Evolutionary conservation across 192 early-diverging fungal genomes (phyloP), one percentile per base, ranked within the genome.

Genomic region (Thamnidium elegans): DNA sequence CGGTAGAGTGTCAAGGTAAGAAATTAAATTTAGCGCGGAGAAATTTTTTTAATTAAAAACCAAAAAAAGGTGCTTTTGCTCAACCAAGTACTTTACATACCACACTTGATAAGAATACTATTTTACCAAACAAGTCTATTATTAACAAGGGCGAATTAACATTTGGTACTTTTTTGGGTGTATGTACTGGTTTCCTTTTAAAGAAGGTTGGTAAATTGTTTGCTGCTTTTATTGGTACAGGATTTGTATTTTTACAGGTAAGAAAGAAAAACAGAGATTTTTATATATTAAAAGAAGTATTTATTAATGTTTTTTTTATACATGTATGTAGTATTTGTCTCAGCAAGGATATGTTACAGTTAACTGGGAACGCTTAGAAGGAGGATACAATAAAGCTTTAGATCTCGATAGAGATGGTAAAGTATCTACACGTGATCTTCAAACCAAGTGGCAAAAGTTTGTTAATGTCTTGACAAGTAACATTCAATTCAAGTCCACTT

Each of bases 401-500:
- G 81, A 77, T 71, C 44, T 63, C 3, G 79, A 78, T 39, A 9
- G 46, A 15, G 76, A 83, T 66, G 81, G 81, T 3, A 65, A 64
- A 14, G 77, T 80, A 1, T 80, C 76, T 0, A 31, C 30, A 32
- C 62, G 58, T 3, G 74, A 80, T 55, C 50, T 70, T 7, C 65
- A 64, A 36, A 65, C 67, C 34, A 75, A 64, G 11, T 74, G 75
- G 65, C 34, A 70, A 13, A 59, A 54, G 20, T 48, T 80, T 20
- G 62, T 76, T 13, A 63, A 55, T 8, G 26, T 83, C 8, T 65
- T 83, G 64, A 83, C 81, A 15, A 50, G 46, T 2, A 78, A 80
- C 39, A 66, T 83, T 17, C 81, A 80, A 56, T 83, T 83, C 71
- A 83, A 83, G 58, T 73, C 76, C 3, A 73, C 77, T 3, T 83